Percentiles rank a stretch among this genome's conserved stretches.
These are phyloP conservation scores for Lipomyces mesembrius DNA, from an alignment of 805 yeast species.

Conservation along the genomic window DNA sequence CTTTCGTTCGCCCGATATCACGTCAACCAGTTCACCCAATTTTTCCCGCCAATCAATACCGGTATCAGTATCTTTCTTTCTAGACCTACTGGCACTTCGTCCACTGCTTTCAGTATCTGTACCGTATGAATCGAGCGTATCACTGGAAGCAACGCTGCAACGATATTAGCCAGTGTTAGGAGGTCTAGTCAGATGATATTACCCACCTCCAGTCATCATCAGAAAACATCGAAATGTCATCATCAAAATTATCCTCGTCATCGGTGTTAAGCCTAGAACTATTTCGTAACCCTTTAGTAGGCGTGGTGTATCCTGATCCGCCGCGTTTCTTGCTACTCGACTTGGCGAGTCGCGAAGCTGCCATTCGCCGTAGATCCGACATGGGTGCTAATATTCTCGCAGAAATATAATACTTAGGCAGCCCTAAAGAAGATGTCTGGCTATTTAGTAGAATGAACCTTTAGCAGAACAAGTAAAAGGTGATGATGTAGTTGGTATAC, in stretches of 20 bases:
- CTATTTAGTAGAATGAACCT: neutral
- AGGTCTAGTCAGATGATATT: neutral
- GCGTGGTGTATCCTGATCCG: constrained; percentile 5
- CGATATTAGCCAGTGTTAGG: neutral
- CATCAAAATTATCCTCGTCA: constrained; percentile 30
- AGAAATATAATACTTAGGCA: neutral
- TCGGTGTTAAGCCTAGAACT: constrained; percentile 14
- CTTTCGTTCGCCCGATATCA: constrained; percentile 31
- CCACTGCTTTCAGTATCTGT: constrained; percentile 21
- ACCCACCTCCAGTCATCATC: constrained; percentile 36
- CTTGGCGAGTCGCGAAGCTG: constrained; percentile 28
- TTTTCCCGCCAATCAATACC: constrained; percentile 34
- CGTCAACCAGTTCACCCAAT: constrained; percentile 23
- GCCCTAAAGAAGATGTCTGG: neutral
- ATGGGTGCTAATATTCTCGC: neutral
- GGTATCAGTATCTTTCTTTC: constrained; percentile 26
- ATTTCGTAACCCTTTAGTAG: constrained; percentile 6
- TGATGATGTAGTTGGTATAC: neutral
- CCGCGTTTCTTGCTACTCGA: constrained; percentile 7
- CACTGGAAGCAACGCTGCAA: constrained; percentile 21
- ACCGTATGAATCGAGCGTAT: constrained; percentile 28
- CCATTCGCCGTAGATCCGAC: constrained; percentile 30
- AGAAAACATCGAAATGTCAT: constrained; percentile 23
- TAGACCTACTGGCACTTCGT: constrained; percentile 20
- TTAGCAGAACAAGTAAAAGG: too few relatives aligned